phyloP scores from a whole-genome alignment of 2,329 filamentous ascomycete species.

The Pseudocercospora ulei region DNA sequence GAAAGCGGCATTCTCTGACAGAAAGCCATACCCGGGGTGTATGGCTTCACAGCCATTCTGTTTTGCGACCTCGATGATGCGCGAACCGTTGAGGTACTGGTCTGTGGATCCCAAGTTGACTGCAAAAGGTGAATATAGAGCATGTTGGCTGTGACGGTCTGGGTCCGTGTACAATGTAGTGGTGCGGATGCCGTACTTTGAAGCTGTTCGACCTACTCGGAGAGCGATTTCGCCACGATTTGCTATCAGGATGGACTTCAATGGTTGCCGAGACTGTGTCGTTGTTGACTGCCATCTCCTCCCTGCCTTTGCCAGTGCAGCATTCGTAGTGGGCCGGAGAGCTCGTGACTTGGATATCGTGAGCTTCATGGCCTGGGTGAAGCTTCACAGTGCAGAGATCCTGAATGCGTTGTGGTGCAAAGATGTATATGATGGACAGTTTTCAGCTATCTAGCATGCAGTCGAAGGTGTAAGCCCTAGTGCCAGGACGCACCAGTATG shows the following conservation, averaged over 20 bases:
- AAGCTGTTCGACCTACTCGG: conserved; percentile 79
- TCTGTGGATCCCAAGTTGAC: conserved; percentile 73
- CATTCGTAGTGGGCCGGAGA: conserved; percentile 18
- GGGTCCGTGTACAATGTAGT: conserved; percentile 93
- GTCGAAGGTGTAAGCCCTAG: too few relatives aligned
- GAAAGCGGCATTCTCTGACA: conserved; percentile 88
- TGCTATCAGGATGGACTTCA: conserved; percentile 73
- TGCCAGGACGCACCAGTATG: too few relatives aligned
- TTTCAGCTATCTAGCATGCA: too few relatives aligned
- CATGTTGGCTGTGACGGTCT: conserved; percentile 79
- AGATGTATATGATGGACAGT: too few relatives aligned
- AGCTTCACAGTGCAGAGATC: too few relatives aligned
- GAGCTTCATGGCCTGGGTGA: too few relatives aligned
- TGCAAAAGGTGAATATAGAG: conserved; percentile 70
- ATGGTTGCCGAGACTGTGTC: conserved; percentile 23
- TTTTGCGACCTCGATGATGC: conserved; percentile 82
- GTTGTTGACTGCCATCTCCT: conserved; percentile 25
- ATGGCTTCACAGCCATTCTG: conserved; percentile 78
- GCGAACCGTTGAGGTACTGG: conserved; percentile 85
- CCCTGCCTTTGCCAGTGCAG: conserved; percentile 17
- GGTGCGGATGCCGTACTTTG: conserved; percentile 78
- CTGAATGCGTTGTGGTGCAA: too few relatives aligned
- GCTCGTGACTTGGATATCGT: conserved; percentile 20
- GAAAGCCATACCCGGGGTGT: conserved; percentile 89
- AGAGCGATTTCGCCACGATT: conserved; percentile 96